Evolutionary conservation across 495 filamentous ascomycete genomes (phyloP), one percentile per base, ranked within the genome.

Genomic region (Peziza echinospora): DNA sequence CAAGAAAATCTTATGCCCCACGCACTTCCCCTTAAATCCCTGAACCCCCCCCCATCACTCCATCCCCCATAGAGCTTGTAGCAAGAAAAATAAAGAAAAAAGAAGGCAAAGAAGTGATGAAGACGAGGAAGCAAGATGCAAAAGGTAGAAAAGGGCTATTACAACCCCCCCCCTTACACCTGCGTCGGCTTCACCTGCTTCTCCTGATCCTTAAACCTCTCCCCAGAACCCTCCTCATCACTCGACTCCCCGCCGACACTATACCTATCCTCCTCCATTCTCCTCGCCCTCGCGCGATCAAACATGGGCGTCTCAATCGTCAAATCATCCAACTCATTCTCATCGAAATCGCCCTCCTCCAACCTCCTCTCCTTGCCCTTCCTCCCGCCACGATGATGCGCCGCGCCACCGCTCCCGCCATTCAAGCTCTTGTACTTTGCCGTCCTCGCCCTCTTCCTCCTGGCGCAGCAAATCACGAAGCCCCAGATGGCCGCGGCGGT

Each of bases 261-360:
- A 53, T 78, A 80, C 37, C 60, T 63, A 21, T 61, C 53, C n/a
- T 58, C 56, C 1, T 62, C 58, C 30, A 26, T 41, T 40, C 56
- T 57, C 17, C 45, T 28, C 25, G 58, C 55, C 41, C 50, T 47
- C 7, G 22, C 47, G 40, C 51, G 54, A 48, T 49, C 53, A 46
- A 52, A 52, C 40, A 49, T 61, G 13, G 67, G 69, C 23, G 64
- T 70, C 16, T 49, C 52, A 21, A 72, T 60, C 48, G 80, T 72
- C 41, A 91, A 60, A 50, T 85, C 74, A 58, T 92, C 82, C 26
- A 94, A 56, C 60, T 92, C 82, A 37, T 71, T 71, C 63, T 94
- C 89, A 53, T 96, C 85, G 64, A 89, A 96, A 58, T 87, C 84
- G 10, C 67, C 78, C 13, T 80, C 78, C 62, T 49, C 74, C 67